These are phyloP conservation scores for Eremothecium sinecaudum DNA, from an alignment of 1,139 yeast genomes.

Conservation along the genomic window DNA sequence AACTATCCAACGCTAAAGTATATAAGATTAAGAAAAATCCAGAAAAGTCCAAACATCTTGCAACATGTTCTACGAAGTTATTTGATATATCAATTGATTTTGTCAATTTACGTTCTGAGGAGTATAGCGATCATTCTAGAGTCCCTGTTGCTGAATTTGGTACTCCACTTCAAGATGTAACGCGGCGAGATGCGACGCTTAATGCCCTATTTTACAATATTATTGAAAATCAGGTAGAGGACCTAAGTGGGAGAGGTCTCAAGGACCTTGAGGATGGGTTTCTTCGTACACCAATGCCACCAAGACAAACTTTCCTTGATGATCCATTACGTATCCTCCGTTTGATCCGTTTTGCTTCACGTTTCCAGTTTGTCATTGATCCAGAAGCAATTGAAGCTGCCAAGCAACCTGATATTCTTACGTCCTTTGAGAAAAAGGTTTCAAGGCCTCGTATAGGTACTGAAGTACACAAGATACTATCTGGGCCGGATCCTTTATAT, in stretches of 20 bases:
- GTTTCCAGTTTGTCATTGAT: conserved; percentile 63
- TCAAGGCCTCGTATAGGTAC: conserved; percentile 87
- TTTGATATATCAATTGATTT: conserved; percentile 81
- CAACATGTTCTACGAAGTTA: conserved; percentile 86
- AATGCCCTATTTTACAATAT: conserved; percentile 86
- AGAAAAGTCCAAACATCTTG: conserved; percentile 89
- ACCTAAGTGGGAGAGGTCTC: conserved; percentile 68
- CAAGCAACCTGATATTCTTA: conserved; percentile 48
- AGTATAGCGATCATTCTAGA: conserved; percentile 69
- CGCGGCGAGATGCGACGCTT: conserved; percentile 87
- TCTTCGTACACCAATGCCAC: conserved; percentile 79
- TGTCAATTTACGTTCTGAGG: conserved; percentile 83
- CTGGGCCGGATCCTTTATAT: conserved; percentile 51
- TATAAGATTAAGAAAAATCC: conserved; percentile 90
- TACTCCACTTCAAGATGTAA: conserved; percentile 85
- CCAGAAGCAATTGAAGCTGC: conserved; percentile 53
- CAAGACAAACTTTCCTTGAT: conserved; percentile 75
- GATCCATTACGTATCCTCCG: conserved; percentile 88
- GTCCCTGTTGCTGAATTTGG: conserved; percentile 74
- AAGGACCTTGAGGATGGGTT: conserved; percentile 60
- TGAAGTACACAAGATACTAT: conserved; percentile 67
- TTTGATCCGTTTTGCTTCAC: conserved; percentile 73
- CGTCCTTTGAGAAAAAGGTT: conserved; percentile 59
- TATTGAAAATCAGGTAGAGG: conserved; percentile 61
- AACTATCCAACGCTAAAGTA: conserved; percentile 38